These are phyloP conservation scores for Niebla homalea DNA, from an alignment of 495 filamentous ascomycete species.

Conservation along the genomic window DNA sequence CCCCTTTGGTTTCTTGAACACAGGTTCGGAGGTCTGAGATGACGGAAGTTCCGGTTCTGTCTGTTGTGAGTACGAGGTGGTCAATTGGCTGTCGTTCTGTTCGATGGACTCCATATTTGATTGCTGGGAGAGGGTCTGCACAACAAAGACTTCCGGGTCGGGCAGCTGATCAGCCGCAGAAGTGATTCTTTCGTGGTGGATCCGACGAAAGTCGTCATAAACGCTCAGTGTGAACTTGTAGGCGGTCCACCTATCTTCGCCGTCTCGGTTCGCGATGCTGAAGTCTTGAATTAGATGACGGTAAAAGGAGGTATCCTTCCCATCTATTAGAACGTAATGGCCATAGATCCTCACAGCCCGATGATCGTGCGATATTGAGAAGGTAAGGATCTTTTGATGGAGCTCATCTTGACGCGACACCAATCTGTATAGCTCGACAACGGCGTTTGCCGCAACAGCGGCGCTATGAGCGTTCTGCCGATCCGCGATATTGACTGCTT, in stretches of 20 bases:
- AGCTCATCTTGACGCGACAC: conserved; percentile 13
- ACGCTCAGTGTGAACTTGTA: conserved; percentile 24
- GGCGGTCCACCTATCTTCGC: conserved; percentile 26
- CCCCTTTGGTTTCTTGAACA: conserved; percentile 8
- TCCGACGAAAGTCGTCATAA: conserved; percentile 27
- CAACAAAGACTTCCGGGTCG: conserved; percentile 3
- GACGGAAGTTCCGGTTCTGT: background rate
- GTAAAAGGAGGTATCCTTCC: conserved; percentile 21
- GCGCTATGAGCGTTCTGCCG: conserved; percentile 27
- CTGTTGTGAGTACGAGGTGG: background rate
- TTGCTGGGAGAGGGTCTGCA: conserved; percentile 4
- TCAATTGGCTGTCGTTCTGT: conserved; percentile 5
- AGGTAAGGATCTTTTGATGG: conserved; percentile 21
- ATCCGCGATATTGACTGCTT: conserved; percentile 23
- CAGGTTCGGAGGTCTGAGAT: conserved; percentile 7
- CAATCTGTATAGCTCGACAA: conserved; percentile 18
- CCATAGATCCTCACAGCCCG: conserved; percentile 26
- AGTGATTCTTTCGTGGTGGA: conserved; percentile 20
- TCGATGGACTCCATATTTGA: conserved; percentile 3
- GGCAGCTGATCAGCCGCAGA: conserved; percentile 25
- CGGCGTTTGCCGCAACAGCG: conserved; percentile 19
- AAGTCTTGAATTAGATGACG: conserved; percentile 15
- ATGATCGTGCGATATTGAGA: conserved; percentile 33
- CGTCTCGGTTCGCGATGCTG: conserved; percentile 16
- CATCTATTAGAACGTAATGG: conserved; percentile 23